A percentile compares a stretch with the other conserved stretches of the same genome.
Evolutionary conservation across 768 basidiomycete species (phyloP).

Genomic region (Phanerochaete sordida): DNA sequence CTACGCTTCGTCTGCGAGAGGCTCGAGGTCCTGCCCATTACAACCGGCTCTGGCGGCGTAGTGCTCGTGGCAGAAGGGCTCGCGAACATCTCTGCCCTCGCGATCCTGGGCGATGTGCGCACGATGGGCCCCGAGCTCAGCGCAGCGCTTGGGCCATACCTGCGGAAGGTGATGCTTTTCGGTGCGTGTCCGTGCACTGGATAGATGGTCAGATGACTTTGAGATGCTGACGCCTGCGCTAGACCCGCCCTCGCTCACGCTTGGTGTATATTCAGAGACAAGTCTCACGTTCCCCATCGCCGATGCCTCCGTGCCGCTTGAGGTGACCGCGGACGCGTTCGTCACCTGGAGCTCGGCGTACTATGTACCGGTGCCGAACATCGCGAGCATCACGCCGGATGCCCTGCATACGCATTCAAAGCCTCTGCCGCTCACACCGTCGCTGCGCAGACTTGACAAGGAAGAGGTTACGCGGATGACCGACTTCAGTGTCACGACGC

Average conservation of each 20-base stretch:
- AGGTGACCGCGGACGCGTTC: background rate
- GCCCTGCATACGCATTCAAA: background rate
- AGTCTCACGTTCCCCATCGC: background rate
- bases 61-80: constrained; percentile 1
- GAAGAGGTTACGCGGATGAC: background rate
- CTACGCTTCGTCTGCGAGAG: background rate
- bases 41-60: background rate
- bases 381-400: background rate
- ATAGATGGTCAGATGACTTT: background rate
- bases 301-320: background rate
- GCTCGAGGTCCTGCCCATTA: background rate
- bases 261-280: background rate
- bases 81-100: background rate
- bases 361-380: background rate
- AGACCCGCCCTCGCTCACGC: background rate
- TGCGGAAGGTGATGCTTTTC: constrained; percentile 7
- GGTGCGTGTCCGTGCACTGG: background rate
- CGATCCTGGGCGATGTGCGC: constrained; percentile 2
- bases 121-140: background rate
- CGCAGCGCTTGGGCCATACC: background rate
- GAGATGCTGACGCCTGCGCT: background rate
- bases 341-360: background rate
- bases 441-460: background rate
- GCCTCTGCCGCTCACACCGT: background rate
- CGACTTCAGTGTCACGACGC: background rate